These are phyloP conservation scores for Colletotrichum destructivum DNA, from an alignment of 2,329 filamentous ascomycete genomes.

Conservation along the genomic window DNA sequence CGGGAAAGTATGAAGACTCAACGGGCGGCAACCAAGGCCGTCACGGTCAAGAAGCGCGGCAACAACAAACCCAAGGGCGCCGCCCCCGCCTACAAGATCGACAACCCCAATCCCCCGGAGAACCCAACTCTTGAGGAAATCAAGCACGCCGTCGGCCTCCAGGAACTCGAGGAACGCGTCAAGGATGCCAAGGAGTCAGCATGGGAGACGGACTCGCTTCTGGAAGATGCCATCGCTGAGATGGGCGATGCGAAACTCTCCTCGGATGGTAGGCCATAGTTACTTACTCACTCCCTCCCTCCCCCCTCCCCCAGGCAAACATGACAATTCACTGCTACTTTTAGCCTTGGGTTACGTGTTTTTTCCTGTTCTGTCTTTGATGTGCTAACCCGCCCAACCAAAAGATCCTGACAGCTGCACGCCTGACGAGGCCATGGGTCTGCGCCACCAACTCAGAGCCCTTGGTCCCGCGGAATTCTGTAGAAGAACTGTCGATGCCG, in stretches of 20 bases:
- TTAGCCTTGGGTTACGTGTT: conserved; percentile 37
- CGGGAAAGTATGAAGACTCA: conserved; percentile 52
- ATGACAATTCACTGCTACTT: conserved; percentile 36
- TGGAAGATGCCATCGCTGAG: conserved; percentile 74
- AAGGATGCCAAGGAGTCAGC: conserved; percentile 65
- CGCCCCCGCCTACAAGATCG: conserved; percentile 47
- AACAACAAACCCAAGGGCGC: conserved; percentile 48
- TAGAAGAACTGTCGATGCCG: conserved; percentile 77
- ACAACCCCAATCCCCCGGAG: conserved; percentile 53
- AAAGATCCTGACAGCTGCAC: conserved; percentile 70
- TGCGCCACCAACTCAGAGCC: conserved; percentile 79
- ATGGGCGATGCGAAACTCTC: conserved; percentile 64
- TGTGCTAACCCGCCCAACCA: conserved; percentile 36
- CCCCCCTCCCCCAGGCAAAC: conserved; percentile 11
- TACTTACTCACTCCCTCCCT: conserved; percentile 11
- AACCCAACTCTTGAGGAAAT: conserved; percentile 55
- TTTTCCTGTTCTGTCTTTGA: conserved; percentile 18
- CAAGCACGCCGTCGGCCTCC: conserved; percentile 51
- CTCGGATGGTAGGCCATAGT: conserved; percentile 58
- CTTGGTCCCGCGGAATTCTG: conserved; percentile 86
- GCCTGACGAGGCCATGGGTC: conserved; percentile 77
- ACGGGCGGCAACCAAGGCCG: conserved; percentile 49
- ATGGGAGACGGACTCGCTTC: conserved; percentile 77
- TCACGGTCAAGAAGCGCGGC: conserved; percentile 50
- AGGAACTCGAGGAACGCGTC: conserved; percentile 66